Conservation (phyloP, 192 early-diverging fungal species). For the Kappamyces sp. region DNA sequence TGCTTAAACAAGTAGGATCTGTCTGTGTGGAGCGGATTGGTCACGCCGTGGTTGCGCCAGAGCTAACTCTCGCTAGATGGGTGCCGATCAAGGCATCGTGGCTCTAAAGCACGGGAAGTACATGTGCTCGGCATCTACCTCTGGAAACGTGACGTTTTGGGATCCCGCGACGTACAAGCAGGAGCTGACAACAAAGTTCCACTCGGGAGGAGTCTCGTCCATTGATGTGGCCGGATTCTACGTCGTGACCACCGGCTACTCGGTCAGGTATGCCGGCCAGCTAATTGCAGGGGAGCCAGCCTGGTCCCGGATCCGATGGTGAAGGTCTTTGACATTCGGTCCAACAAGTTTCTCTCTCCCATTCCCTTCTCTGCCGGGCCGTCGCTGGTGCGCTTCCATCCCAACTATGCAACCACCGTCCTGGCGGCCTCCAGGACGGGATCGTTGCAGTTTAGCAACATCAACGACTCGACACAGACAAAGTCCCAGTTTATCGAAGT, state of each 20-base stretch:
- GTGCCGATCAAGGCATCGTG: constrained; percentile 25
- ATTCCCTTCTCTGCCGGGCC: constrained; percentile 65
- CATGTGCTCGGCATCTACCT: constrained; percentile 56
- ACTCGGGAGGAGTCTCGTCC: constrained; percentile 71
- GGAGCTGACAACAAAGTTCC: constrained; percentile 61
- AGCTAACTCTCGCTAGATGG: constrained; percentile 30
- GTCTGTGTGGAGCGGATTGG: constrained; percentile 10
- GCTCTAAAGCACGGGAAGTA: constrained; percentile 57
- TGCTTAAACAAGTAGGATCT: constrained; percentile 23
- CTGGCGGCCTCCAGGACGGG: constrained; percentile 43
- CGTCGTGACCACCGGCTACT: constrained; percentile 71
- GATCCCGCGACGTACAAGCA: constrained; percentile 60
- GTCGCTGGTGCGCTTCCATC: constrained; percentile 66
- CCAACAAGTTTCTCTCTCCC: constrained; percentile 61
- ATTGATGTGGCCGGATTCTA: constrained; percentile 70
- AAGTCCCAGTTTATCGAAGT: constrained; percentile 32
- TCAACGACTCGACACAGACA: constrained; percentile 28
- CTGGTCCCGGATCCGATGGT: constrained; percentile 70
- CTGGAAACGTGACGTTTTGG: constrained; percentile 58
- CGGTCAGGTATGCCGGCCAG: constrained; percentile 42
- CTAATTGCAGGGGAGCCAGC: constrained; percentile 37
- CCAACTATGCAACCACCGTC: constrained; percentile 55
- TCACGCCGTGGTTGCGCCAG: constrained; percentile 39
- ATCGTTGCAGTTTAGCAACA: constrained; percentile 60
- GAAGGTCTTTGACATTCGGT: constrained; percentile 77